Evolutionary conservation across 139 green algal species (phyloP), one percentile per base, ranked within the genome.

Genomic region (Picochlorum sp.): DNA sequence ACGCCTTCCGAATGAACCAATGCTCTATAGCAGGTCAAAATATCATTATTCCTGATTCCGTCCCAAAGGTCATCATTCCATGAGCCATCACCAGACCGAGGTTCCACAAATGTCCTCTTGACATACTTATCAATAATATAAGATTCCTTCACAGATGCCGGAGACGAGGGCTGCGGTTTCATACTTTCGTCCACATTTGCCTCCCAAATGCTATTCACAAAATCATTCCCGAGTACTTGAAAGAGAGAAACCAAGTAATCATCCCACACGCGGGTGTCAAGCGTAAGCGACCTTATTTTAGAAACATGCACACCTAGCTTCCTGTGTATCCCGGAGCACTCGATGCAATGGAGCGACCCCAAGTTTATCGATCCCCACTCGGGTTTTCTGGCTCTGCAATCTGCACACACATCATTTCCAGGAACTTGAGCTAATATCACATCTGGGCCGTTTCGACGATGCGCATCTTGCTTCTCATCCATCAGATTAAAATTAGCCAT

Each of bases 361-460:
- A 96, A 72, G 72, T 97, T 95, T 23, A 97, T 68, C 0, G 71
- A 87, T 21, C 86, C 90, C 91, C 91, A 97, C 55, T 95, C 87
- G 2, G 91, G 91, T 44, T 87, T 76, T 0, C 68, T 28, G 0
- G 83, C 72, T 4, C 84, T 83, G 70, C 91, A 97, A 77, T 97
- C 91, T 14, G 72, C 83, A 66, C 91, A 97, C 6, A 28, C 20
- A 2, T 34, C 44, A 73, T 97, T 97, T 54, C 86, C 90, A 3
- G 72, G 65, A 59, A 86, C 71, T 10, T 23, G 20, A 18, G 68
- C 45, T 60, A 88, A 54, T 54, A 54, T 54, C 34, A 41, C 34
- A 41, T 41, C 34, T 41, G 34, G 34, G 34, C 34, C 65, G 2
- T 21, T 4, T 6, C 34, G 34, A 41, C 34, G 34, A 41, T 14